phyloP scores from a whole-genome alignment of 352 stramenopile species.

The Blastocystis sp. region DNA sequence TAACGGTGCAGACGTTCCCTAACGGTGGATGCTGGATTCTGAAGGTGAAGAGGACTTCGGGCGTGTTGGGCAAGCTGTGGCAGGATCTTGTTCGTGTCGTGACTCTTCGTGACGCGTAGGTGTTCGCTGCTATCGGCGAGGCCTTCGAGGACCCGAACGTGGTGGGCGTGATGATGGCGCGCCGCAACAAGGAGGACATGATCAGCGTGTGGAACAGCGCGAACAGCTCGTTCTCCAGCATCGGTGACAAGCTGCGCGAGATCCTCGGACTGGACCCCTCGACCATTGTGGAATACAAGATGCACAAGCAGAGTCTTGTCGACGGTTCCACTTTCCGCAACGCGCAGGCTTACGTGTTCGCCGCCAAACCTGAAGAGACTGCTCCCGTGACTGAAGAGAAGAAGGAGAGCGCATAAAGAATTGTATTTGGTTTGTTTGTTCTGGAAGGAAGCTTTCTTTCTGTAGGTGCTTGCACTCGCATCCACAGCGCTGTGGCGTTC shows the following conservation, averaged over 20 bases:
- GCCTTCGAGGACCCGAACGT: conserved; percentile 88
- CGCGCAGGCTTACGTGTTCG: conserved; percentile 88
- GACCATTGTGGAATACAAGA: conserved; percentile 92
- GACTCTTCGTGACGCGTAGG: background rate
- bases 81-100: conserved; percentile 82
- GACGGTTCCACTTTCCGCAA: conserved; percentile 91
- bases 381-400: conserved; percentile 11
- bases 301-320: conserved; percentile 88
- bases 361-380: conserved; percentile 76
- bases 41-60: conserved; percentile 91
- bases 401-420: conserved; percentile 50
- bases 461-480: too few species aligned
- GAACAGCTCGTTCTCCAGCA: conserved; percentile 79
- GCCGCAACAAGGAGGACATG: conserved; percentile 90
- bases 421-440: conserved; percentile 37
- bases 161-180: conserved; percentile 88
- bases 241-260: conserved; percentile 87
- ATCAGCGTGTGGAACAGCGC: conserved; percentile 90
- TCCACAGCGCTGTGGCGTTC: too few species aligned
- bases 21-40: conserved; percentile 91
- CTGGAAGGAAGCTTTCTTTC: background rate
- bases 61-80: conserved; percentile 91
- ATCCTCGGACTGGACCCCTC: conserved; percentile 90
- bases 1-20: conserved; percentile 81
- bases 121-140: conserved; percentile 88